Base-by-base conservation (phyloP, 2,329 filamentous ascomycete species). In the Pezicula neosporulosa region DNA sequence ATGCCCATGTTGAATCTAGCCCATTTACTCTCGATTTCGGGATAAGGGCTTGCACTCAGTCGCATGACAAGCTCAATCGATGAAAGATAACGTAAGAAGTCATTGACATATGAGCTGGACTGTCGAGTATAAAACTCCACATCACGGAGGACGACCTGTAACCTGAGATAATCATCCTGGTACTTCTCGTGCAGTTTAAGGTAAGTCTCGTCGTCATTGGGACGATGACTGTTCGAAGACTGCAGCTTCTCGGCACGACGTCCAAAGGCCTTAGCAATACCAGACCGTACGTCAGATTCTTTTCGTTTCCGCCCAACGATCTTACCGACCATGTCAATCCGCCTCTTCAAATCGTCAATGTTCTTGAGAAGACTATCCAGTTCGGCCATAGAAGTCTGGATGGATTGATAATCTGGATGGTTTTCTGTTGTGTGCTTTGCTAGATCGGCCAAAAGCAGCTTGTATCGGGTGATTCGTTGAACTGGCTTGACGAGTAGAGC, bases 401-500 rank as follows among this genome's bases (percentile, higher is more conserved):
- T 78, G 8, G 81, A 74, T 24, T 77, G 74, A 54, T 86, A 82
- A 68, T 99, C 94, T 0, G 93, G 92, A 65, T 99, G 94, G 56
- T 91, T 86, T 9, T 78, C 70, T 0, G 89, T 86, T 0, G 93
- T 97, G 51, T 86, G 81, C 56, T 91, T 85, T 21, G 95, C 76
- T 10, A 99, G 76, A 51, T 91, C 85, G 33, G 85, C 83, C 42
- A 99, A 82, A 38, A 99, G 76, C 43, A 96, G 85, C 3, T 91
- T 91, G 65, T 97, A 99, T 64, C 97, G 97, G 33, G 93, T 86
- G 56, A 97, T 86, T 44, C 94, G 84, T 70, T 99, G 94, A 68
- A 96, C 92, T 2, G 94, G 94, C 70, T 99, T 99, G 65, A 99
- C 93, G 18, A 99, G 80, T n/a, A 99, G 77, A 0, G 94, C 96